Evolutionary conservation across 2,329 filamentous ascomycete genomes (phyloP), one percentile per base, ranked within the genome.

Genomic region (Scedosporium minutisporum): DNA sequence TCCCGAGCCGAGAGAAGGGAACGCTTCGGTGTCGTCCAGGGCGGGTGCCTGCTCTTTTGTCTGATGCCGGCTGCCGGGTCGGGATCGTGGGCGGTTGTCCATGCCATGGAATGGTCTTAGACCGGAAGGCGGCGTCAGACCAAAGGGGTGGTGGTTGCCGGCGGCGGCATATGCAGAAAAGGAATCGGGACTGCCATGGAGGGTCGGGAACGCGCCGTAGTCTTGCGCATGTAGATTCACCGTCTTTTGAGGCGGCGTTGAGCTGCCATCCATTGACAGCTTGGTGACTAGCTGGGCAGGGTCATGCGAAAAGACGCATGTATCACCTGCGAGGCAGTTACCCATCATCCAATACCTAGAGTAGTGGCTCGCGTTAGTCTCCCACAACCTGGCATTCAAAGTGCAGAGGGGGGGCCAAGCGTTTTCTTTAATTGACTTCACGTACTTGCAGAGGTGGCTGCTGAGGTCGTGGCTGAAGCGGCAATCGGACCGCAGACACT

Each of bases 261-360:
- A 61, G 68, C 80, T 80, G 64, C 83, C 79, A 65, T 90, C 88
- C 14, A 97, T 76, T 38, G 82, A 86, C 66, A 99, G 82, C 68
- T 90, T 90, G 69, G 88, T 91, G 76, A 96, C 86, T 14, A 97
- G 82, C 67, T 91, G 85, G 1, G 92, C 86, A 2, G 95, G 95
- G 69, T 99, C 95, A 74, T 99, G 95, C 14, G 93, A 97, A 77
- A 99, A 99, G 64, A 96, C 91, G 74, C 95, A 99, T 3, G 91
- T 93, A 63, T 92, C 88, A 42, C 95, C 93, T 21, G 95, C 95
- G 41, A 99, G 82, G 72, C 95, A 99, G 70, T 93, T 97, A 1
- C 95, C 95, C 77, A 91, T 91, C 61, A 99, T 83, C 91, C 93
- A 99, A 73, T 97, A 97, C 73, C 90, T 95, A 69, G 55, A 66